A percentile compares a stretch with the other conserved stretches of the same genome.
Conservation (phyloP, 2,329 filamentous ascomycete genomes). For the Ascochyta pisi region DNA sequence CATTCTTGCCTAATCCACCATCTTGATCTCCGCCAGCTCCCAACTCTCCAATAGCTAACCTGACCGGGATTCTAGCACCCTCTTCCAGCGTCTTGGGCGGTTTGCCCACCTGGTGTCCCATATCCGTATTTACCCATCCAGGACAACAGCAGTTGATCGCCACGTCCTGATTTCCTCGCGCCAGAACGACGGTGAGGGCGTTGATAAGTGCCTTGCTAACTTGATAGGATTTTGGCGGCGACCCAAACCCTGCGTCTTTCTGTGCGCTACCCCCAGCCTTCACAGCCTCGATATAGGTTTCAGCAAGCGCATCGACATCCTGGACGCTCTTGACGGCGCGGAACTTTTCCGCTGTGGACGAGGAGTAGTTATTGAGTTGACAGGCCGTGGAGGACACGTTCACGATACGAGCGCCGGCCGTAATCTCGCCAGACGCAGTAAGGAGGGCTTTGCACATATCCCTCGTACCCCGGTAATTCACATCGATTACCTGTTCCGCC, state of each 20-base stretch:
- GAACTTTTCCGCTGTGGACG: neutral
- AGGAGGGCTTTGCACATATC: slow-evolving; percentile 26
- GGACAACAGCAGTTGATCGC: slow-evolving; percentile 27
- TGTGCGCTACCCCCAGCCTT: neutral
- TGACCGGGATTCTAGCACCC: slow-evolving; percentile 17
- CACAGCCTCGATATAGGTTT: slow-evolving; percentile 6
- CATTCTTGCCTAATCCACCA: slow-evolving; percentile 1
- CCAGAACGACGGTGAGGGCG: slow-evolving; percentile 24
- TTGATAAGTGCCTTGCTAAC: slow-evolving; percentile 34
- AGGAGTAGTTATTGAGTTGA: slow-evolving; percentile 16
- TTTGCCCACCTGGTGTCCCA: slow-evolving; percentile 19
- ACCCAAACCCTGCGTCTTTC: slow-evolving; percentile 9
- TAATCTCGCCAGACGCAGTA: neutral
- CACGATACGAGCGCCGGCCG: slow-evolving; percentile 19
- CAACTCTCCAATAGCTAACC: slow-evolving; percentile 20
- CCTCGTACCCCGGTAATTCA: slow-evolving; percentile 28
- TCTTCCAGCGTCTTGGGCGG: slow-evolving; percentile 23
- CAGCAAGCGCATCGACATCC: slow-evolving; percentile 13
- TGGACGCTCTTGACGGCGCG: neutral
- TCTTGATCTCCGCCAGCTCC: slow-evolving; percentile 8
- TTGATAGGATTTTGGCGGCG: slow-evolving; percentile 25
- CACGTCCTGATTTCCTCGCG: slow-evolving; percentile 13
- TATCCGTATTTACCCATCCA: slow-evolving; percentile 22
- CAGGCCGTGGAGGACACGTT: slow-evolving; percentile 24
- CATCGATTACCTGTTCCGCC: slow-evolving; percentile 18